These are phyloP conservation scores for Sphagnum tenellum DNA, from an alignment of 225 moss, liverwort and hornwort genomes.

Conservation along the genomic window DNA sequence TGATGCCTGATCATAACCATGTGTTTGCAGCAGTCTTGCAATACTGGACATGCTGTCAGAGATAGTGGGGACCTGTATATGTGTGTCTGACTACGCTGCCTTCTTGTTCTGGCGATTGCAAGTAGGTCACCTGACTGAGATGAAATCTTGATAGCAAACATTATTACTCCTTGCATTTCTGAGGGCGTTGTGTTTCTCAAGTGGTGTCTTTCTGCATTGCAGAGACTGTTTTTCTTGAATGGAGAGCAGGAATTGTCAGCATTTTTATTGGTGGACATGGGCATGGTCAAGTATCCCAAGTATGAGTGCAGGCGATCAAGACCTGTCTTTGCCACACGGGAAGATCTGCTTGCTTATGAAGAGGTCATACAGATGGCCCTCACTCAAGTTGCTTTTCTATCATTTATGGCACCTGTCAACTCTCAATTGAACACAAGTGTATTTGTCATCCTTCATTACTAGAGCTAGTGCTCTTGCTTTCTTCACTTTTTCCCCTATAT, in stretches of 20 bases:
- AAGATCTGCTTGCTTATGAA: conserved; percentile 67
- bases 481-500: no score
- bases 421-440: no score
- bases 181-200: no score
- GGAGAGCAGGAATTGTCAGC: conserved; percentile 83
- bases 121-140: conserved; percentile 18
- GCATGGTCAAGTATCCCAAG: conserved; percentile 73
- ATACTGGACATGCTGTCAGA: conserved; percentile 40
- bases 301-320: conserved; percentile 63
- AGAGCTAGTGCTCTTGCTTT: no score
- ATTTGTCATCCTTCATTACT: no score
- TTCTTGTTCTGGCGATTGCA: conserved; percentile 91
- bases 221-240: conserved; percentile 95
- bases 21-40: conserved; percentile 33
- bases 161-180: no score
- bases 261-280: conserved; percentile 89
- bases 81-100: conserved; percentile 64
- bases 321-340: conserved; percentile 59
- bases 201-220: conserved; percentile 1
- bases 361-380: conserved; percentile 25
- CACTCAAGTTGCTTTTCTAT: no score
- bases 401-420: no score
- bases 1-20: neutral
- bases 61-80: conserved; percentile 49
- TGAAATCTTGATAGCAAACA: neutral